Evolutionary conservation across 371 early-diverging fungal genomes (phyloP), one percentile per base, ranked within the genome.

Genomic region (Rhizopus sp.): DNA sequence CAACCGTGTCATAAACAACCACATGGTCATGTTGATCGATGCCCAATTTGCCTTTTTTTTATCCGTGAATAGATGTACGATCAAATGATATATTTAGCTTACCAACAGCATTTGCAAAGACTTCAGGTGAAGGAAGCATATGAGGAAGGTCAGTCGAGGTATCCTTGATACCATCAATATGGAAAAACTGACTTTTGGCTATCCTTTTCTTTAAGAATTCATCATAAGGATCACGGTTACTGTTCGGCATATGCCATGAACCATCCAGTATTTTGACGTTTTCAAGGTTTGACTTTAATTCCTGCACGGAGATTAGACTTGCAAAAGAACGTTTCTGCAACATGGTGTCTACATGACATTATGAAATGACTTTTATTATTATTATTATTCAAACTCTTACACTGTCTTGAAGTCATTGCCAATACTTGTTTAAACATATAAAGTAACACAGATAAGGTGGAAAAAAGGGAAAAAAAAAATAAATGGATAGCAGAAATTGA

Each of bases 241-340:
- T 51, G 16, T 82, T 81, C 8, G 94, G 93, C 81, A 94, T 87
- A 68, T 94, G 91, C 94, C 94, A 96, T 5, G 93, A 92, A 44
- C 91, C 90, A 69, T 96, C 96, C 7, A 96, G 73, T 0, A 92
- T 74, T 40, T 91, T 88, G 57, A 91, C 82, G 1, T 65, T 67
- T 8, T 72, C 60, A 6, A 73, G 45, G 10, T 58, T 56, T 7
- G 70, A 60, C 6, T 67, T 65, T 0, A 71, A 54, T 34, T 71
- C 69, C 12, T 61, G 35, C 0, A 70, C 55, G 3, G 68, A 59
- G 23, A 77, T 52, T 7, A 77, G 62, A 51, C 71, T 73, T 23
- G 60, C 55, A 23, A 71, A 64, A 7, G 57, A 50, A 10, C 62
- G 53, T 46, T 31, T 62, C 23, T 37, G 46, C 13, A 23, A 38